phyloP scores from a whole-genome alignment of 2,329 filamentous ascomycete species.

The Microsporum audouinii region DNA sequence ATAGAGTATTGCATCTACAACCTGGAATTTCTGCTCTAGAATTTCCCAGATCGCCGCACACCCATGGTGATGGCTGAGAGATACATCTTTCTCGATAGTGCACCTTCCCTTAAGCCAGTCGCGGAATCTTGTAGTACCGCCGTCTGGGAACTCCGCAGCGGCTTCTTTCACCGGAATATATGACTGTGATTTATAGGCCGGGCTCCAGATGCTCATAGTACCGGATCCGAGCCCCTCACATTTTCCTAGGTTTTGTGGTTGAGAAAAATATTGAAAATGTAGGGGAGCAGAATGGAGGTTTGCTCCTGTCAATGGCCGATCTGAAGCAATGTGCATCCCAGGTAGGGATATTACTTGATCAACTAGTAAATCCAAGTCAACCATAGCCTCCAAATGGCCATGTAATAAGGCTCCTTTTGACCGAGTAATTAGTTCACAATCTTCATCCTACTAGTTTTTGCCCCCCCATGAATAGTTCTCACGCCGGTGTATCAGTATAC shows the following conservation, averaged over 20 bases:
- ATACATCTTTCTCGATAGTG: slow-evolving; percentile 61
- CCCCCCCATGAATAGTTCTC: neutral
- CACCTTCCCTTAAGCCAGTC: slow-evolving; percentile 64
- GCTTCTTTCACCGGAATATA: slow-evolving; percentile 50
- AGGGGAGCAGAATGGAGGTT: slow-evolving; percentile 47
- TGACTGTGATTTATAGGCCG: slow-evolving; percentile 47
- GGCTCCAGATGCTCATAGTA: slow-evolving; percentile 48
- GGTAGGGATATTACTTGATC: slow-evolving; percentile 57
- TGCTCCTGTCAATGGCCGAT: slow-evolving; percentile 43
- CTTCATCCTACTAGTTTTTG: neutral
- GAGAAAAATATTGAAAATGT: slow-evolving; percentile 50
- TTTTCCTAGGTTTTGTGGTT: slow-evolving; percentile 18
- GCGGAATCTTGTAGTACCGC: slow-evolving; percentile 59
- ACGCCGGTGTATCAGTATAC: slow-evolving; percentile 12
- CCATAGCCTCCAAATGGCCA: slow-evolving; percentile 83
- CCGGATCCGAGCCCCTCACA: slow-evolving; percentile 23
- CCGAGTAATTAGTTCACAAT: neutral
- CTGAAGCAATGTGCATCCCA: slow-evolving; percentile 61
- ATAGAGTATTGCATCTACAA: slow-evolving; percentile 66
- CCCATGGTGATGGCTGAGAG: slow-evolving; percentile 68
- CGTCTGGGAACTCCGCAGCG: slow-evolving; percentile 62
- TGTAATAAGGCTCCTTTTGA: slow-evolving; percentile 52
- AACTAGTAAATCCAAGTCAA: slow-evolving; percentile 71
- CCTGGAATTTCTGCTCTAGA: slow-evolving; percentile 62
- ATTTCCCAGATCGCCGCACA: slow-evolving; percentile 75